A percentile compares a stretch with the other conserved stretches of the same genome.
Conservation (phyloP, 1,284 basidiomycete species). For the Cryptococcus depauperatus region DNA sequence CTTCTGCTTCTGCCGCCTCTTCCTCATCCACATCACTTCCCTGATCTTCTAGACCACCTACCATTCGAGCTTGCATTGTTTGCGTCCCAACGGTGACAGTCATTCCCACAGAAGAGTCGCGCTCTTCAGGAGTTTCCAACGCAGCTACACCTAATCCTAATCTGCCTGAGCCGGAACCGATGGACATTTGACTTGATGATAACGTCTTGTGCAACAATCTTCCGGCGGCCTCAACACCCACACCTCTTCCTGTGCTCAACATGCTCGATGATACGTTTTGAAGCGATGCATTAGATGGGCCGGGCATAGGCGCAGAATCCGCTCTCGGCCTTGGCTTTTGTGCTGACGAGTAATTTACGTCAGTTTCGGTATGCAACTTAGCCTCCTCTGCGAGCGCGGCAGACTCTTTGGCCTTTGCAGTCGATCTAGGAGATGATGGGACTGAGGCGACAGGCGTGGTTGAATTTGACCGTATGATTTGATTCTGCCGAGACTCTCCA, state of each 20-base stretch:
- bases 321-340: slow-evolving; percentile 32
- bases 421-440: slow-evolving; percentile 12
- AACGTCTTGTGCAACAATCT: slow-evolving; percentile 19
- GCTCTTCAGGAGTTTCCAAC: background rate
- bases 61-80: slow-evolving; percentile 17
- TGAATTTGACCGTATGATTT: slow-evolving; percentile 19
- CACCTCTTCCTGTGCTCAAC: slow-evolving; percentile 22
- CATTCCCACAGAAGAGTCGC: slow-evolving; percentile 1
- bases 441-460: slow-evolving; percentile 10
- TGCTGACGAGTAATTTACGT: slow-evolving; percentile 24
- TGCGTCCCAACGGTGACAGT: slow-evolving; percentile 8
- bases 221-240: slow-evolving; percentile 12
- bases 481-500: slow-evolving; percentile 10
- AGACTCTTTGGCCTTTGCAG: background rate
- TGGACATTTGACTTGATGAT: slow-evolving; percentile 22
- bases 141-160: slow-evolving; percentile 50
- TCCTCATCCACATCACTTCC: slow-evolving; percentile 42
- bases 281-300: slow-evolving; percentile 6
- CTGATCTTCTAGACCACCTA: slow-evolving; percentile 26
- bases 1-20: slow-evolving; percentile 21
- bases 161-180: slow-evolving; percentile 25
- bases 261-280: slow-evolving; percentile 12
- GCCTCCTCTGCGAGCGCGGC: slow-evolving; percentile 3
- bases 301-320: slow-evolving; percentile 34
- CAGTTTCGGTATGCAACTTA: too few species aligned